Evolutionary conservation across 2,329 filamentous ascomycete genomes (phyloP), one percentile per base, ranked within the genome.

Genomic region (Colletotrichum sp.): DNA sequence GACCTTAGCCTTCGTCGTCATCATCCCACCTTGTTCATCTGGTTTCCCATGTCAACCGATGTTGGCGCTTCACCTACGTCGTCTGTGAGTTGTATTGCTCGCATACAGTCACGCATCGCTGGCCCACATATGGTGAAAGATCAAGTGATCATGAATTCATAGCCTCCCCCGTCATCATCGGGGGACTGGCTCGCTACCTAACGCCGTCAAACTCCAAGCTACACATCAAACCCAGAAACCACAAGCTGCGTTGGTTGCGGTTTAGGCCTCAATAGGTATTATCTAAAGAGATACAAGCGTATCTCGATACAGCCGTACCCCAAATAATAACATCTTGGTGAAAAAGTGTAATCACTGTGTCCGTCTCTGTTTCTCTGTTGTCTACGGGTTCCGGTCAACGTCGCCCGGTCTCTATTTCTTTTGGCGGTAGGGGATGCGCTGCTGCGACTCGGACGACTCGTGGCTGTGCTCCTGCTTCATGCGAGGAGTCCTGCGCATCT

Each of bases 391-490:
- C 52, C 25, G 18, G 13, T 34, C 43, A 39, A 10, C 66, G 22
- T 18, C 22, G n/a, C 16, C 12, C 67, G 9, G 12, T 22, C 6
- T 70, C 56, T 62, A 68, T 75, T 48, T 72, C 69, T 75, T 73
- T 52, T 75, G 73, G 56, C 73, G 73, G 30, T 75, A 75, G 8
- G 73, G 73, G 28, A 75, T 75, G 43, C 73, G 73, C 34, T 75
- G 73, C 64, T 72, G 69, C 12, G 69, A 73, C 16, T 68, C 69
- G 12, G 73, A 48, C 18, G 73, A 75, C 27, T 72, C 73, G 27
- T 75, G 69, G 73, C 73, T 73, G 15, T 72, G 55, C 62, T 75
- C 73, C 22, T 70, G 73, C 73, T 75, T 75, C 68, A 75, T 70
- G 39, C 64, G 73, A 25, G 64, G 43, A 27, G 69, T 43, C 32